A percentile compares a stretch with the other conserved stretches of the same genome.
phyloP scores from a whole-genome alignment of 2,329 filamentous ascomycete genomes.

The Neonectria coccinea region DNA sequence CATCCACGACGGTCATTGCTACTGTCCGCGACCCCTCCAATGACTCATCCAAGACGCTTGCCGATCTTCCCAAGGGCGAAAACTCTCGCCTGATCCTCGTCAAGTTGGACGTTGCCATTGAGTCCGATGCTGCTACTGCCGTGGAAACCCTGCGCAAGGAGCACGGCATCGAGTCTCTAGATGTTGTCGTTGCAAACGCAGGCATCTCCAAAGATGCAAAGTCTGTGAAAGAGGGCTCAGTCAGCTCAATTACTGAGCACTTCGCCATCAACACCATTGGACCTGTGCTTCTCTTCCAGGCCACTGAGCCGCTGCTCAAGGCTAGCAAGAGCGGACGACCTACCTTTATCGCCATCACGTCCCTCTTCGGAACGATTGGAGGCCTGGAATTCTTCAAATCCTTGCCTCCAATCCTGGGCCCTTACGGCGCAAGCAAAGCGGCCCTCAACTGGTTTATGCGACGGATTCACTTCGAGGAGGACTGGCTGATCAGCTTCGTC shows the following conservation, averaged over 20 bases:
- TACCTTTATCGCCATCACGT: slow-evolving; percentile 12
- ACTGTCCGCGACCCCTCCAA: slow-evolving; percentile 15
- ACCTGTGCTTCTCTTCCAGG: slow-evolving; percentile 18
- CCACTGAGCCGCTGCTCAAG: slow-evolving; percentile 18
- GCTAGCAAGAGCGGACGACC: slow-evolving; percentile 11
- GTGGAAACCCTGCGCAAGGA: background rate
- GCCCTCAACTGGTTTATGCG: slow-evolving; percentile 33
- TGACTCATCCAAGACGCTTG: background rate
- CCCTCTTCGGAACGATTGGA: slow-evolving; percentile 9
- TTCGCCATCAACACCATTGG: slow-evolving; percentile 8
- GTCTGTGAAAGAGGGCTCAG: background rate
- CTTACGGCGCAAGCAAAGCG: slow-evolving; percentile 32
- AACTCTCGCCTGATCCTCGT: slow-evolving; percentile 13
- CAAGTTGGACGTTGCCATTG: slow-evolving; percentile 6
- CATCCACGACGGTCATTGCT: slow-evolving; percentile 51
- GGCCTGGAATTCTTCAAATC: slow-evolving; percentile 1
- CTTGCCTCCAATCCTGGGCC: background rate
- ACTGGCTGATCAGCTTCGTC: slow-evolving; percentile 37
- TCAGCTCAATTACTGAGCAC: slow-evolving; percentile 9
- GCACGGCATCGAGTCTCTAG: slow-evolving; percentile 8
- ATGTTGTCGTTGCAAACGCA: slow-evolving; percentile 20
- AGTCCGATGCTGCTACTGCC: background rate
- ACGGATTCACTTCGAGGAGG: slow-evolving; percentile 40
- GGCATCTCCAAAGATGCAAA: slow-evolving; percentile 6
- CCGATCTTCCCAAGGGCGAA: slow-evolving; percentile 3